These are phyloP conservation scores for Gossypium aridum DNA, from an alignment of 441 rosid species.

Conservation along the genomic window DNA sequence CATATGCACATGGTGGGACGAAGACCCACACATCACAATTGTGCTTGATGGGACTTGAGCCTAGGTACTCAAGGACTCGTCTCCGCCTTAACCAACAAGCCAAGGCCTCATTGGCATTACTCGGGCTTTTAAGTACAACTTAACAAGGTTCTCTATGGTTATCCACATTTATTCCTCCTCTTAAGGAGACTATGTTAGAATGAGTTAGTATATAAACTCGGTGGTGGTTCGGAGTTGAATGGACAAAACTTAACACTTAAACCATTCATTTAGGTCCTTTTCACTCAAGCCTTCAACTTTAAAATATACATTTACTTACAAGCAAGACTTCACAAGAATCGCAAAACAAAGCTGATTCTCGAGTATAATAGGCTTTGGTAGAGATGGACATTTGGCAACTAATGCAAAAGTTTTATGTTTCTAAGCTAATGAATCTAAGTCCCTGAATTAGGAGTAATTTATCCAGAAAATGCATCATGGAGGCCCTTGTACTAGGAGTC, in stretches of 20 bases:
- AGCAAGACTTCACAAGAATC: neutral
- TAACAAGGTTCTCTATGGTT: neutral
- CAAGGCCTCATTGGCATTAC: neutral
- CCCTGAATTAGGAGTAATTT: neutral
- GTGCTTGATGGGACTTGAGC: too few species aligned
- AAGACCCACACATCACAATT: too few species aligned
- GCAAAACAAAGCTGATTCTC: neutral
- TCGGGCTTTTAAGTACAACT: neutral
- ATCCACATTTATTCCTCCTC: neutral
- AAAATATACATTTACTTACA: neutral
- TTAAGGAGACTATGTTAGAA: neutral
- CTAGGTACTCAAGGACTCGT: neutral
- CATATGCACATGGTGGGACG: neutral
- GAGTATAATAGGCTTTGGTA: neutral
- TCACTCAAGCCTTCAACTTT: neutral
- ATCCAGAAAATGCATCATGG: neutral
- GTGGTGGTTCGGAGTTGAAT: neutral
- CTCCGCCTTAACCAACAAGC: neutral
- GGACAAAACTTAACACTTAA: neutral
- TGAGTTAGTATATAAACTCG: neutral
- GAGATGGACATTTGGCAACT: neutral
- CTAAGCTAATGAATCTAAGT: neutral
- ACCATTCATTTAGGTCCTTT: neutral
- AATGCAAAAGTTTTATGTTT: neutral
- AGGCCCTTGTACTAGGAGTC: neutral